These are phyloP conservation scores for Wilcoxina mikolae DNA, from an alignment of 495 filamentous ascomycete genomes.

Conservation along the genomic window DNA sequence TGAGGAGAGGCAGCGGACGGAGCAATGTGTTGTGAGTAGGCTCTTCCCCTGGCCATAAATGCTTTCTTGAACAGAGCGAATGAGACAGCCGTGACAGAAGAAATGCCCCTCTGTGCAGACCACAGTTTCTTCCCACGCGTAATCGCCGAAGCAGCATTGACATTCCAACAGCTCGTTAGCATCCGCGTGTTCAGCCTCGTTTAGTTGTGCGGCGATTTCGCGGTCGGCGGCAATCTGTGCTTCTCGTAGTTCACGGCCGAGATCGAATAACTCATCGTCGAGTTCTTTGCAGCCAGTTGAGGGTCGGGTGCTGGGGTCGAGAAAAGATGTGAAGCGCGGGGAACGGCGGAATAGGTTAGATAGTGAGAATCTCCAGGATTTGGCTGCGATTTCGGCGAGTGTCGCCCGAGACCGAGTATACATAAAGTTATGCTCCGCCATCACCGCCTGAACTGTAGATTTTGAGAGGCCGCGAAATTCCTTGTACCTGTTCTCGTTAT, in stretches of 20 bases:
- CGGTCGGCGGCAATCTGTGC: conserved; percentile 51
- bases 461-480: conserved; percentile 72
- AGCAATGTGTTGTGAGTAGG: conserved; percentile 47
- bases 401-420: conserved; percentile 65
- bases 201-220: conserved; percentile 48
- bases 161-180: conserved; percentile 62
- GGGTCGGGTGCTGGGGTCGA: conserved; percentile 49
- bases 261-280: conserved; percentile 58
- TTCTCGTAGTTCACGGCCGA: conserved; percentile 38
- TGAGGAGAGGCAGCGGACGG: conserved; percentile 59
- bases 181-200: conserved; percentile 60
- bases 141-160: conserved; percentile 71
- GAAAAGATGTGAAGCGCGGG: conserved; percentile 42
- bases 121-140: conserved; percentile 66
- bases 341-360: conserved; percentile 57
- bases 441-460: conserved; percentile 70
- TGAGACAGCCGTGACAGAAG: conserved; percentile 75
- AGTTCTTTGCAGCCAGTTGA: conserved; percentile 63
- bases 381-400: conserved; percentile 56
- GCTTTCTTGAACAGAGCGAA: conserved; percentile 62
- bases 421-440: conserved; percentile 80
- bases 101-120: conserved; percentile 63
- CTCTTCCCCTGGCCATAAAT: conserved; percentile 84
- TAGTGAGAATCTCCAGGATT: conserved; percentile 76
- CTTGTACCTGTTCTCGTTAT: conserved; percentile 35